Evolutionary conservation across 2,329 filamentous ascomycete genomes (phyloP).

Genomic region (Ascochyta fabae): DNA sequence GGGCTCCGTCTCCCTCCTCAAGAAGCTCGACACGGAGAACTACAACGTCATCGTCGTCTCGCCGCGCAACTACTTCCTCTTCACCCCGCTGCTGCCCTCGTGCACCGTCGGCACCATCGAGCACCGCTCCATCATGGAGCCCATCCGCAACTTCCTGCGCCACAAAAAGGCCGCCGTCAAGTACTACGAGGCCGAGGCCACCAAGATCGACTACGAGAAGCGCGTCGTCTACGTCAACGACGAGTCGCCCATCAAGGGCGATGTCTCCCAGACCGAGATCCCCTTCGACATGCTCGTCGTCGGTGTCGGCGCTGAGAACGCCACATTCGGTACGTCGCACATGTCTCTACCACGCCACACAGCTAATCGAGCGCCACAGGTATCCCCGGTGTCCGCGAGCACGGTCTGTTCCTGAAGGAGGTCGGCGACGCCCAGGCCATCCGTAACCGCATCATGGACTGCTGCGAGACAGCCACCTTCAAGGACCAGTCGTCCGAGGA

Average conservation of each 20-base stretch:
- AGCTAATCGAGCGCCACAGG: conserved; percentile 50
- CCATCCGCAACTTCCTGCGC: conserved; percentile 91
- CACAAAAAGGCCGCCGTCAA: conserved; percentile 93
- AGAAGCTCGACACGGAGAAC: conserved; percentile 98
- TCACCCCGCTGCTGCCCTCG: conserved; percentile 95
- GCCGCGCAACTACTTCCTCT: conserved; percentile 99
- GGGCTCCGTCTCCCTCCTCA: conserved; percentile 94
- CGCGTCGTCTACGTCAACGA: conserved; percentile 90
- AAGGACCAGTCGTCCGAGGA: conserved; percentile 92
- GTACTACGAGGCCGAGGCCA: conserved; percentile 97
- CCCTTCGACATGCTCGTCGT: conserved; percentile 98
- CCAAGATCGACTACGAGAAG: conserved; percentile 90
- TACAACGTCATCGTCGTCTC: conserved; percentile 99
- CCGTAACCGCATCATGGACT: conserved; percentile 99
- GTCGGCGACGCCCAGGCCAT: conserved; percentile 95
- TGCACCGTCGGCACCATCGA: conserved; percentile 98
- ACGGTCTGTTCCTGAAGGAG: conserved; percentile 99
- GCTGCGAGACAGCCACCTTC: conserved; percentile 97
- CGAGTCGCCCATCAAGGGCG: conserved; percentile 90
- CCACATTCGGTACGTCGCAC: conserved; percentile 77
- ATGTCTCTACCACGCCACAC: not conserved
- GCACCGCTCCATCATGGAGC: conserved; percentile 99
- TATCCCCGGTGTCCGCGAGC: conserved; percentile 91
- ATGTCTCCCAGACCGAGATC: conserved; percentile 81
- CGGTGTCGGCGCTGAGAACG: conserved; percentile 96